Conservation (phyloP, 2,329 filamentous ascomycete species). For the Penicillium sp. region DNA sequence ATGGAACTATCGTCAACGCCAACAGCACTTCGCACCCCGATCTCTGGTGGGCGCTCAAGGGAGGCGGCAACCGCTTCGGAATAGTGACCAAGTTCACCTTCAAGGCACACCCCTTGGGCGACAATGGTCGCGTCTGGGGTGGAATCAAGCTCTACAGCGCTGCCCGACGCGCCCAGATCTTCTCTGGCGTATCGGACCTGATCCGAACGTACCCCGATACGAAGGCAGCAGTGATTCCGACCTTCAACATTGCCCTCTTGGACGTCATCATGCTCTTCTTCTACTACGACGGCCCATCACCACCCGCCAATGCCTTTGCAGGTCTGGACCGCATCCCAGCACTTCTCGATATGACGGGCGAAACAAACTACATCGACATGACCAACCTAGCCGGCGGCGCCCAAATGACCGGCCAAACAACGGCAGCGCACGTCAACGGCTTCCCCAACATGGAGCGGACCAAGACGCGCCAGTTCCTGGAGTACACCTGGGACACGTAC, state of each 20-base stretch:
- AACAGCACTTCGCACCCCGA: constrained; percentile 17
- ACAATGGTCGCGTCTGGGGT: not conserved
- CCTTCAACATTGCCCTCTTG: constrained; percentile 1
- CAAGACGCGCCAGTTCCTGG: constrained; percentile 10
- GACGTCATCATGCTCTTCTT: constrained; percentile 19
- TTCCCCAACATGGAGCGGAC: constrained; percentile 16
- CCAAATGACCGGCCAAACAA: constrained; percentile 18
- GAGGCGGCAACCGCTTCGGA: constrained; percentile 19
- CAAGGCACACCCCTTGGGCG: not conserved
- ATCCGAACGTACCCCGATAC: not conserved
- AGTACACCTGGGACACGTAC: constrained; percentile 12
- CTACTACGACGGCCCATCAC: constrained; percentile 16
- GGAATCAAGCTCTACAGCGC: not conserved
- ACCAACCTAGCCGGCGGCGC: constrained; percentile 16
- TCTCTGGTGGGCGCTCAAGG: constrained; percentile 22
- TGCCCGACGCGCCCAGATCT: not conserved
- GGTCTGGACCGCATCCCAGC: constrained; percentile 16
- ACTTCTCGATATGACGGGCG: constrained; percentile 10
- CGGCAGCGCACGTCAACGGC: constrained; percentile 16
- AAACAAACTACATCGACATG: constrained; percentile 13
- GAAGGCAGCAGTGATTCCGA: not conserved
- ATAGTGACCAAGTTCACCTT: constrained; percentile 23
- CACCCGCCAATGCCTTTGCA: constrained; percentile 12
- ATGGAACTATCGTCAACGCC: constrained; percentile 17
- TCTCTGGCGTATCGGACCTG: not conserved